Conservation (phyloP, 345 rosid species). For the Ailanthus altissimus region DNA sequence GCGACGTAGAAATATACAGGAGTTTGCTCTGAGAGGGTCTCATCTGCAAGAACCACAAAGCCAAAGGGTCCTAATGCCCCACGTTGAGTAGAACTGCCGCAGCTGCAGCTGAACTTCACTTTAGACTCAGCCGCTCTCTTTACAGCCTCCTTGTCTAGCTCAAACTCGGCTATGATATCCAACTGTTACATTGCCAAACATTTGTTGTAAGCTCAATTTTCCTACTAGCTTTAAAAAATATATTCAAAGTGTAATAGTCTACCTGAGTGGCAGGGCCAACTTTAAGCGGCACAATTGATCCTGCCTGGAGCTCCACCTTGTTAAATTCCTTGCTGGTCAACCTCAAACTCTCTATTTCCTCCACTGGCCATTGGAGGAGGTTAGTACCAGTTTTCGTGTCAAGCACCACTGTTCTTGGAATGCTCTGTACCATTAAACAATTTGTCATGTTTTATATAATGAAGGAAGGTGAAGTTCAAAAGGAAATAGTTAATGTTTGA, state of each 20-base stretch:
- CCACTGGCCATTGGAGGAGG: conserved; percentile 83
- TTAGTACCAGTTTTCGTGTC: conserved; percentile 63
- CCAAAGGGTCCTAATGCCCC: conserved; percentile 93
- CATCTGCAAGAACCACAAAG: conserved; percentile 71
- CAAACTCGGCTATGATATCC: conserved; percentile 69
- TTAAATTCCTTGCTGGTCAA: conserved; percentile 48
- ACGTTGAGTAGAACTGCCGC: conserved; percentile 59
- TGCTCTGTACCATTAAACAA: conserved; percentile 41
- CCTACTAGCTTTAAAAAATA: not conserved
- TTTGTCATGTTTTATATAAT: not conserved
- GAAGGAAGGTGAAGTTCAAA: not conserved
- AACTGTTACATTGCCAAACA: conserved; percentile 39
- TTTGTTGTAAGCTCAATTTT: not conserved
- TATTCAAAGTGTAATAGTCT: too few relatives aligned
- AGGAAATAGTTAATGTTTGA: too few relatives aligned
- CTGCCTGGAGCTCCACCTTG: conserved; percentile 49
- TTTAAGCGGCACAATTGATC: conserved; percentile 57
- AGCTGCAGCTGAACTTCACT: conserved; percentile 56
- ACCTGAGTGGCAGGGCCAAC: conserved; percentile 78
- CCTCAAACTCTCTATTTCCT: conserved; percentile 73
- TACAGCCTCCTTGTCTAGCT: conserved; percentile 54
- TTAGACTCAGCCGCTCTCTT: conserved; percentile 38
- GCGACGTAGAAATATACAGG: conserved; percentile 81
- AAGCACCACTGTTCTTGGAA: conserved; percentile 70
- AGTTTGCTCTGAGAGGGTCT: conserved; percentile 62